Percentiles rank a stretch among this genome's conserved stretches.
Conservation (phyloP, 176 grass and related monocot species). For the Rhynchospora breviuscula region DNA sequence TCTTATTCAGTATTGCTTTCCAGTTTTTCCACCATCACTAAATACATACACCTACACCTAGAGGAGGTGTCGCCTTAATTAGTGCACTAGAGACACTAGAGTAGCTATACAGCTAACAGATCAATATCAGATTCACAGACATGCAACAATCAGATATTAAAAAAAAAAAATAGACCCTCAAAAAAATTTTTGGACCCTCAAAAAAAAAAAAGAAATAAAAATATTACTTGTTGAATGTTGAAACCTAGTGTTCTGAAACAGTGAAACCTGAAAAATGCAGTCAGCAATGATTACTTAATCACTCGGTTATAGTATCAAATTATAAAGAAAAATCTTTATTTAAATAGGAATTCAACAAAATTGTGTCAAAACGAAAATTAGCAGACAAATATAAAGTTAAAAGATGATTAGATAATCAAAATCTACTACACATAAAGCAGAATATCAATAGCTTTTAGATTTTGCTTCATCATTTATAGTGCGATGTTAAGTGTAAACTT, state of each 20-base stretch:
- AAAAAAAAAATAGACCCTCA: background rate
- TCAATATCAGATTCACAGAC: background rate
- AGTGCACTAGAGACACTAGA: slow-evolving; percentile 8
- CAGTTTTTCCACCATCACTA: background rate
- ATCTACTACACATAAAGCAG: background rate
- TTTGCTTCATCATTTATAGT: no score
- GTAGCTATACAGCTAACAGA: background rate
- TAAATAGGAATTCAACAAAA: background rate
- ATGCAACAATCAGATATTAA: background rate
- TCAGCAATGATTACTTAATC: slow-evolving; percentile 20
- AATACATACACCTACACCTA: background rate
- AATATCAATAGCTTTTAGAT: no score
- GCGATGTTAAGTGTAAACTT: background rate
- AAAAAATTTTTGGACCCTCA: background rate
- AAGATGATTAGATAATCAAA: background rate
- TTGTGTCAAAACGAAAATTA: background rate
- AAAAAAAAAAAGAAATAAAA: background rate
- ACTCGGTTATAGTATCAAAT: slow-evolving; percentile 8
- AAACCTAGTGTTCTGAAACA: background rate
- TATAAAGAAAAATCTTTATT: background rate
- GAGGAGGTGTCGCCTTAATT: slow-evolving; percentile 8
- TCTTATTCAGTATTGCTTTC: slow-evolving; percentile 14
- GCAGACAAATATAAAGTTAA: background rate
- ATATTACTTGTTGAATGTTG: background rate
- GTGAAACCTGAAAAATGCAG: background rate